A percentile compares a stretch with the other conserved stretches of the same genome.
Evolutionary conservation across 352 stramenopile species (phyloP).

Genomic region (Globisporangium cystogenes): DNA sequence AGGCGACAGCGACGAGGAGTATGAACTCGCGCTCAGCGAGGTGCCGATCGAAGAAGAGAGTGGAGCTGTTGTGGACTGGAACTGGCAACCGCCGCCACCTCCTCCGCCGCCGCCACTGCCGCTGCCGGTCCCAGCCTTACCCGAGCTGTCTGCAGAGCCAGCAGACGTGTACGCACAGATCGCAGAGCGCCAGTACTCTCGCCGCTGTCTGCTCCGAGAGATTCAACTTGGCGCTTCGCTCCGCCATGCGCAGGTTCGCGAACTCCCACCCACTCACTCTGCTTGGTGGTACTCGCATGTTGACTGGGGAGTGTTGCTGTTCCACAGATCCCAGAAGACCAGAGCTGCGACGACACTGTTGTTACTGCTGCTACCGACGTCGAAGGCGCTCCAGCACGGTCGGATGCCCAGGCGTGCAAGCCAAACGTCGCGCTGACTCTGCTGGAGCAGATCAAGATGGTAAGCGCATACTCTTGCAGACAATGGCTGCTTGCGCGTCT

Average conservation of each 20-base stretch:
- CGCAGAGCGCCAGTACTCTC: background rate
- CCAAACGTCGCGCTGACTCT: conserved; percentile 11
- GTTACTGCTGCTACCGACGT: no score
- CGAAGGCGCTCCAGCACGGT: background rate
- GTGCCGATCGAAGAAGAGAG: background rate
- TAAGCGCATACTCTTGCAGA: background rate
- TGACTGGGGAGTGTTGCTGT: background rate
- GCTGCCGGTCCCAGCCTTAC: conserved; percentile 8
- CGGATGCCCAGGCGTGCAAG: background rate
- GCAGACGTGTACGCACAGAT: background rate
- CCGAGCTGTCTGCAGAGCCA: background rate
- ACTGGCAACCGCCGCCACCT: conserved; percentile 4
- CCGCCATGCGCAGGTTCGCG: conserved; percentile 13
- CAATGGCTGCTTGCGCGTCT: background rate
- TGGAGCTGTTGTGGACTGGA: background rate
- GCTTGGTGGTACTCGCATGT: no score
- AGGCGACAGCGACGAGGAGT: conserved; percentile 4
- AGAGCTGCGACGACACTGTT: no score
- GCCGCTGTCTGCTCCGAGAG: conserved; percentile 18
- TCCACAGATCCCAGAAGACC: background rate
- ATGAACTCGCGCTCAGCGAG: conserved; percentile 17
- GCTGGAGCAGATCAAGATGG: conserved; percentile 46
- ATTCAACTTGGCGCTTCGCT: conserved; percentile 28
- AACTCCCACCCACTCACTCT: no score
- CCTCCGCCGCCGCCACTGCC: conserved; percentile 5